Conservation (phyloP, 2,329 filamentous ascomycete genomes). For the Fusarium haematococcum region DNA sequence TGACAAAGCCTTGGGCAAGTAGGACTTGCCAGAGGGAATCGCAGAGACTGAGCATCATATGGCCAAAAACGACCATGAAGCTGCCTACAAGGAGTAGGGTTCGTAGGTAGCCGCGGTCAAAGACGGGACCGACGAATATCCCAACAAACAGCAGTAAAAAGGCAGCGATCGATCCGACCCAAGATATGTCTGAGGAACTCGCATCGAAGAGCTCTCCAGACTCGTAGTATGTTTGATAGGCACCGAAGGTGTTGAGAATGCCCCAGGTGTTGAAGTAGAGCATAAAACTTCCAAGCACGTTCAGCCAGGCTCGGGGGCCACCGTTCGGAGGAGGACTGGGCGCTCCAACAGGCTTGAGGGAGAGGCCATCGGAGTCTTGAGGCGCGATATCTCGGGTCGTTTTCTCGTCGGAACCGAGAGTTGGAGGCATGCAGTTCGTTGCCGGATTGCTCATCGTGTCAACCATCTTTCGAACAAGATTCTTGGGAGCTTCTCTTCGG, state of each 20-base stretch:
- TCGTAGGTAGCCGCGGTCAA: constrained; percentile 60
- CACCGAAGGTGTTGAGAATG: constrained; percentile 58
- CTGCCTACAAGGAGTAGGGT: constrained; percentile 55
- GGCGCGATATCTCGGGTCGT: background rate
- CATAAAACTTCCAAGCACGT: background rate
- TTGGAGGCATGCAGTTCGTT: background rate
- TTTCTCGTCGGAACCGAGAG: background rate
- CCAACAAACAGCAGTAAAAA: constrained; percentile 55
- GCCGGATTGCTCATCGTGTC: background rate
- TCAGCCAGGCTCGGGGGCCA: background rate
- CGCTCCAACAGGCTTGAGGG: background rate
- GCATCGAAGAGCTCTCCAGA: constrained; percentile 44
- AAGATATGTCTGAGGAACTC: constrained; percentile 49
- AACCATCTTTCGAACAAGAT: too few species aligned
- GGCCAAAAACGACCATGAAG: constrained; percentile 58
- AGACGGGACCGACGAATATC: constrained; percentile 55
- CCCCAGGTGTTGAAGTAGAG: constrained; percentile 69
- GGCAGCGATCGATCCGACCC: constrained; percentile 60
- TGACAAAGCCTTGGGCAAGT: constrained; percentile 57
- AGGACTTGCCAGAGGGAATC: constrained; percentile 58
- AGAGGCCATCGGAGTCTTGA: background rate
- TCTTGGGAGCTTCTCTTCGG: background rate
- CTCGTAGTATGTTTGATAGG: constrained; percentile 68
- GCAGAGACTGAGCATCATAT: constrained; percentile 56
- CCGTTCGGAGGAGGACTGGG: background rate